Conservation (phyloP, 495 filamentous ascomycete genomes). For the Apiosordaria backusii region DNA sequence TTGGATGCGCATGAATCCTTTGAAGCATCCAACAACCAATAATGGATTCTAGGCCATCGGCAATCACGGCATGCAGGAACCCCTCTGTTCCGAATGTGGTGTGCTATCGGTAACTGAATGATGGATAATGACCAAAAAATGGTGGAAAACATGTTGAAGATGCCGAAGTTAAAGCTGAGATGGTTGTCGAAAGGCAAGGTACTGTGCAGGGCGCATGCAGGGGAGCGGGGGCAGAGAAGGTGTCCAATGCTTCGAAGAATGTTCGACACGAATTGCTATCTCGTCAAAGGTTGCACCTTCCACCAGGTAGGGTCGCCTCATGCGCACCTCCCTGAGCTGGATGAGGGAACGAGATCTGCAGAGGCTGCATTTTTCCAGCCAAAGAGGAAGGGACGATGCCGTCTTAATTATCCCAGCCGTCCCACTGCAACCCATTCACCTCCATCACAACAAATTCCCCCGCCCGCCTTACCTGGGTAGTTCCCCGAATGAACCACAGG, state of each 20-base stretch:
- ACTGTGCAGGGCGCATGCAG: neutral
- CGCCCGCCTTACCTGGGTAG: neutral
- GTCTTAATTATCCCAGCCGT: neutral
- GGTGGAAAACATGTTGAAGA: neutral
- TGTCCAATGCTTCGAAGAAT: neutral
- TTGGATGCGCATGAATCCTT: neutral
- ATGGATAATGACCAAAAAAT: neutral
- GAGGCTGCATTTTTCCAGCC: slow-evolving; percentile 5
- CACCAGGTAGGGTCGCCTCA: neutral
- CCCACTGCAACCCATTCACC: neutral
- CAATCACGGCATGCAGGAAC: neutral
- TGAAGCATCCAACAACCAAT: neutral
- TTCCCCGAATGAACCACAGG: neutral
- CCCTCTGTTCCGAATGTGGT: neutral
- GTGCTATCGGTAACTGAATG: neutral
- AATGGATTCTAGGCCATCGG: neutral
- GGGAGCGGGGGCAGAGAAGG: neutral
- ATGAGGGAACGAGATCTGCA: neutral
- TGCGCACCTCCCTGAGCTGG: neutral
- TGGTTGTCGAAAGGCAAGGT: neutral
- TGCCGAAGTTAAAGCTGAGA: neutral
- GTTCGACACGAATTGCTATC: slow-evolving; percentile 1
- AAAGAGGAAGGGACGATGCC: neutral
- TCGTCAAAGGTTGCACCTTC: neutral
- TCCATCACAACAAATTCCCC: neutral